phyloP scores from a whole-genome alignment of 176 grass and related monocot species.

The Phragmites australis region DNA sequence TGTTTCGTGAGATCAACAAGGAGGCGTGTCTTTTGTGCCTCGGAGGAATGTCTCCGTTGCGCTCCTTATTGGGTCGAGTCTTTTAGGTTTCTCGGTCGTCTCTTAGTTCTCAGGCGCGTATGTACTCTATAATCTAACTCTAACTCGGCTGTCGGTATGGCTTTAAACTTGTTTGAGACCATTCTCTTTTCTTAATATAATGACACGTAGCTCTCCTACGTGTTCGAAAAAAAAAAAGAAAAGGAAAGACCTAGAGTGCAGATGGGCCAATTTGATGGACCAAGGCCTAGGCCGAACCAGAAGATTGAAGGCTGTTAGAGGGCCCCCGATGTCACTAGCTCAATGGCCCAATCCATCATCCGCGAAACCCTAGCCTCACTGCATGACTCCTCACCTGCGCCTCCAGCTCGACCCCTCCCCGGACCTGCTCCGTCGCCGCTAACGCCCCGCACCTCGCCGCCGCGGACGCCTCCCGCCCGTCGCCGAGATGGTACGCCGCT shows the following conservation, averaged over 20 bases:
- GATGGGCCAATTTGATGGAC: not conserved
- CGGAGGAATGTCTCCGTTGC: too few relatives aligned
- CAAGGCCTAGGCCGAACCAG: not conserved
- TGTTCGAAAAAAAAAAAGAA: too few relatives aligned
- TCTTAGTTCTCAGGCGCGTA: too few relatives aligned
- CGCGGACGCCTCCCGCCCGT: not conserved
- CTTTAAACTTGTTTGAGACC: too few relatives aligned
- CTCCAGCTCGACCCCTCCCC: not conserved
- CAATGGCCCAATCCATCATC: not conserved
- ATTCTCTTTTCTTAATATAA: too few relatives aligned
- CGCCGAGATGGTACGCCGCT: conserved; percentile 47
- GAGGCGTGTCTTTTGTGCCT: too few relatives aligned
- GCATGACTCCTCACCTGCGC: conserved; percentile 2
- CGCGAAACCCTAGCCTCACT: conserved; percentile 44
- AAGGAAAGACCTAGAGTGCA: not conserved
- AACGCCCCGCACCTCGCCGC: not conserved
- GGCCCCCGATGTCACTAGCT: not conserved
- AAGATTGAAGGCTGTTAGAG: not conserved
- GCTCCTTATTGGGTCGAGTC: too few relatives aligned
- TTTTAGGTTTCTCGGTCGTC: too few relatives aligned
- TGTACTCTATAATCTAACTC: too few relatives aligned
- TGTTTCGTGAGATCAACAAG: too few relatives aligned
- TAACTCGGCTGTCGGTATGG: too few relatives aligned
- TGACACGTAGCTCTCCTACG: too few relatives aligned
- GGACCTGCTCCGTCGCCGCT: conserved; percentile 28